These are phyloP conservation scores for Antitrichia curtipendula DNA, from an alignment of 225 moss, liverwort and hornwort genomes.

Conservation along the genomic window DNA sequence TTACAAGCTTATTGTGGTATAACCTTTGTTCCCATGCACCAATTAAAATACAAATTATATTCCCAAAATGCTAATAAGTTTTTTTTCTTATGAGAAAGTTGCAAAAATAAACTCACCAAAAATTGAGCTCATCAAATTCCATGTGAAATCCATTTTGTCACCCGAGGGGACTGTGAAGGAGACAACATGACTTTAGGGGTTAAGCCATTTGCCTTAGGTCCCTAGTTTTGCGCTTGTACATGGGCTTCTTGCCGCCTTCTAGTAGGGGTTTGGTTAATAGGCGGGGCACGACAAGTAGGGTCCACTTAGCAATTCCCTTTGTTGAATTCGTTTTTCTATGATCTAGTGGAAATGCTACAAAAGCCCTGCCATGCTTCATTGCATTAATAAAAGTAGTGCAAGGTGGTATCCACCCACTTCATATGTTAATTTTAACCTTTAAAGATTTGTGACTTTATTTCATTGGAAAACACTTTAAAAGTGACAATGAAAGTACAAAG, in stretches of 20 bases:
- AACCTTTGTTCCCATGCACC: fast-evolving
- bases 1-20: too few relatives aligned
- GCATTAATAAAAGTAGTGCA: neutral
- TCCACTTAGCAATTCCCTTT: too few relatives aligned
- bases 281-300: fast-evolving
- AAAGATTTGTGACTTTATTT: neutral
- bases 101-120: too few relatives aligned
- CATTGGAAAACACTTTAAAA: neutral
- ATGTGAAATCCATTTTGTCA: too few relatives aligned
- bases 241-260: fast-evolving
- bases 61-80: fast-evolving
- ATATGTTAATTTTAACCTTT: neutral
- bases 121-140: too few relatives aligned
- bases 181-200: too few relatives aligned
- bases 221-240: fast-evolving
- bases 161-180: fast-evolving
- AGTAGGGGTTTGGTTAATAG: too few relatives aligned
- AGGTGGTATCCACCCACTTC: neutral
- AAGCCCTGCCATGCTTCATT: neutral
- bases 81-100: too few relatives aligned
- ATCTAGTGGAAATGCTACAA: too few relatives aligned
- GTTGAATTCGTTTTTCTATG: too few relatives aligned
- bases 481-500: neutral
- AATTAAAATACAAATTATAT: too few relatives aligned
- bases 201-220: too few relatives aligned